A percentile compares a stretch with the other conserved stretches of the same genome.
phyloP scores from a whole-genome alignment of 1,284 basidiomycete genomes.

The Pholiota adiposa region DNA sequence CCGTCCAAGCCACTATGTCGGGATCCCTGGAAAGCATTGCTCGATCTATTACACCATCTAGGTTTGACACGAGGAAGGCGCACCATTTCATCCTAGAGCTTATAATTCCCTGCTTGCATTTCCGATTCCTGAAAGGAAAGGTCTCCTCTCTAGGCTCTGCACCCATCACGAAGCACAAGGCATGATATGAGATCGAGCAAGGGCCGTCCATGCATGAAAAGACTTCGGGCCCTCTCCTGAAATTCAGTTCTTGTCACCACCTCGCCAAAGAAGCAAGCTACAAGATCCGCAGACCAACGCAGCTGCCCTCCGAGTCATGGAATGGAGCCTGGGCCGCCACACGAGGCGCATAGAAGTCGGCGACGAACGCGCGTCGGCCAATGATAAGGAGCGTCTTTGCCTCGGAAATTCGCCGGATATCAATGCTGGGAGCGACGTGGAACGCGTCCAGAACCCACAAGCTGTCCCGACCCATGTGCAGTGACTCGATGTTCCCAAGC shows the following conservation, averaged over 20 bases:
- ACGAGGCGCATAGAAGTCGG: neutral
- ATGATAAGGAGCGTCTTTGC: neutral
- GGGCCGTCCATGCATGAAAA: too few relatives aligned
- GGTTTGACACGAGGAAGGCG: too few relatives aligned
- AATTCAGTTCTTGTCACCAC: too few relatives aligned
- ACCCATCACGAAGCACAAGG: too few relatives aligned
- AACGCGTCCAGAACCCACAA: neutral
- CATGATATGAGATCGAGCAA: too few relatives aligned
- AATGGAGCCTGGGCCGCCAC: neutral
- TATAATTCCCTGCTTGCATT: too few relatives aligned
- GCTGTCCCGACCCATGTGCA: neutral
- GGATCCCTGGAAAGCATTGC: neutral
- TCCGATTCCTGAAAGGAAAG: too few relatives aligned
- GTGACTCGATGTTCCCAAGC: neutral
- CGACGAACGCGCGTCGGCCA: neutral
- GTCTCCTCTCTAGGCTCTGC: too few relatives aligned
- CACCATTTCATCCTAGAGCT: too few relatives aligned
- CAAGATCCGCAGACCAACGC: neutral
- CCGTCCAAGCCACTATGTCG: neutral
- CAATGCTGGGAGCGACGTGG: neutral
- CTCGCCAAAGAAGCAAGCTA: too few relatives aligned
- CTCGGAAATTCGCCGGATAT: neutral
- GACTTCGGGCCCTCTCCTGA: neutral
- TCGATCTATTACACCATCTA: neutral
- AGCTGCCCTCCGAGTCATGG: neutral